Conservation (phyloP, 352 stramenopile genomes). For the Phytophthora podocarpi region DNA sequence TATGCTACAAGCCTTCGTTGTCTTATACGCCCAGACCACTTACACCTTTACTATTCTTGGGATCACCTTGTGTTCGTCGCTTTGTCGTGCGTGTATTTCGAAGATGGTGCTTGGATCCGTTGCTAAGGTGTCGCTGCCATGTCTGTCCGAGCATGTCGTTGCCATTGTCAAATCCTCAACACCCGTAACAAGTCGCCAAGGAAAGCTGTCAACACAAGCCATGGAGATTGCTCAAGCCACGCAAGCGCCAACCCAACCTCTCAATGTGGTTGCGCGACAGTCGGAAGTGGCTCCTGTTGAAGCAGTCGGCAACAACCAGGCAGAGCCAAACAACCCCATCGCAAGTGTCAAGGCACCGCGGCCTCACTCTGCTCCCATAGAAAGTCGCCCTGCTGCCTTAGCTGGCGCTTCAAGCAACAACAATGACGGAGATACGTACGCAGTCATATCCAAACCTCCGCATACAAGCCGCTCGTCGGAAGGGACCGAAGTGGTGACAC, state of each 20-base stretch:
- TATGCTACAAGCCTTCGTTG: conserved; percentile 20
- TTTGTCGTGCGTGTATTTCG: not conserved
- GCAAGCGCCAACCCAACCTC: conserved; percentile 2
- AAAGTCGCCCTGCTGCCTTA: conserved; percentile 8
- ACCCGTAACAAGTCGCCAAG: conserved; percentile 4
- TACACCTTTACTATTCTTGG: conserved; percentile 15
- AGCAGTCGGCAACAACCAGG: conserved; percentile 7
- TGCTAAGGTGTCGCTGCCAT: too few relatives aligned
- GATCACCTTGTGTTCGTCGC: too few relatives aligned
- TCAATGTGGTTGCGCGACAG: conserved; percentile 8
- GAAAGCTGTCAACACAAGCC: not conserved
- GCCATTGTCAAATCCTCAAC: conserved; percentile 17
- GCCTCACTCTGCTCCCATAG: conserved; percentile 1
- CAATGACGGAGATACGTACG: not conserved
- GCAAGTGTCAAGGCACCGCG: conserved; percentile 1
- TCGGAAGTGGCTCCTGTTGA: conserved; percentile 3
- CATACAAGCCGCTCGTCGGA: conserved; percentile 1
- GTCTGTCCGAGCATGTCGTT: too few relatives aligned
- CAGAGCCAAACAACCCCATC: not conserved
- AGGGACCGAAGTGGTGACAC: conserved; percentile 25
- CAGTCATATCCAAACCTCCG: not conserved
- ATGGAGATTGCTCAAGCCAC: conserved; percentile 24
- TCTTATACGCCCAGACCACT: conserved; percentile 7
- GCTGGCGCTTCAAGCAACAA: not conserved
- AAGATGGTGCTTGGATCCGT: not conserved